Evolutionary conservation across 2,329 filamentous ascomycete genomes (phyloP).

Genomic region (Botryotinia calthae): DNA sequence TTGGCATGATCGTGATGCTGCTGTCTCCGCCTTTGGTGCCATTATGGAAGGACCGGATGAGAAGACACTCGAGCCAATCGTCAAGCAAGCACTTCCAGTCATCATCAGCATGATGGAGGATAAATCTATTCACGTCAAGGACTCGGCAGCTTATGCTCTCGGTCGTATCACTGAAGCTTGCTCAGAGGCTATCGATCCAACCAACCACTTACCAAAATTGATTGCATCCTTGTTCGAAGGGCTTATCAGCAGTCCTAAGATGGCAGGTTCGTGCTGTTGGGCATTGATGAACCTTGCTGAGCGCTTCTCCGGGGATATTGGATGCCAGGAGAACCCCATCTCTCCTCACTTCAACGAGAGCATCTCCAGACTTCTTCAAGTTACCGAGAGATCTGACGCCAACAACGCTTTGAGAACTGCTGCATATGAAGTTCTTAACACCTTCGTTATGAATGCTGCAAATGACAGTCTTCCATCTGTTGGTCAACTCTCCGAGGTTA

Average conservation of each 20-base stretch:
- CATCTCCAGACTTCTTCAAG: slow-evolving; percentile 76
- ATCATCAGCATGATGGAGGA: slow-evolving; percentile 92
- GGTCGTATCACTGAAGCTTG: slow-evolving; percentile 94
- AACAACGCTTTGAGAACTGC: slow-evolving; percentile 91
- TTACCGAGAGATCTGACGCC: slow-evolving; percentile 78
- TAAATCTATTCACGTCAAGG: slow-evolving; percentile 81
- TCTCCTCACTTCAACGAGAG: slow-evolving; percentile 93
- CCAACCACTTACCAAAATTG: slow-evolving; percentile 76
- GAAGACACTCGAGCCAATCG: slow-evolving; percentile 84
- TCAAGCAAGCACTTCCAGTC: slow-evolving; percentile 91
- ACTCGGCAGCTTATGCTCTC: slow-evolving; percentile 93
- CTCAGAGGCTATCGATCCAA: slow-evolving; percentile 85
- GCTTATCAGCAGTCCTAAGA: slow-evolving; percentile 87
- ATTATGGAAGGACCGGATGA: slow-evolving; percentile 99
- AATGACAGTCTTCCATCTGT: slow-evolving; percentile 80
- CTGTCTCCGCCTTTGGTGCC: slow-evolving; percentile 93
- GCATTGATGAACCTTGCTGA: slow-evolving; percentile 97
- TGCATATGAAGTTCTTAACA: slow-evolving; percentile 93
- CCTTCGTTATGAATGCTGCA: slow-evolving; percentile 88
- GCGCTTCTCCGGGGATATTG: slow-evolving; percentile 84
- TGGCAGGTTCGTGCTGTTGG: slow-evolving; percentile 98
- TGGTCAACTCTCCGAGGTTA: slow-evolving; percentile 78
- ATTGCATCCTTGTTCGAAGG: slow-evolving; percentile 89
- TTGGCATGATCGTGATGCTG: slow-evolving; percentile 93
- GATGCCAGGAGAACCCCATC: slow-evolving; percentile 73